phyloP scores from a whole-genome alignment of 768 basidiomycete genomes.

The Paxillus rubicundulus region DNA sequence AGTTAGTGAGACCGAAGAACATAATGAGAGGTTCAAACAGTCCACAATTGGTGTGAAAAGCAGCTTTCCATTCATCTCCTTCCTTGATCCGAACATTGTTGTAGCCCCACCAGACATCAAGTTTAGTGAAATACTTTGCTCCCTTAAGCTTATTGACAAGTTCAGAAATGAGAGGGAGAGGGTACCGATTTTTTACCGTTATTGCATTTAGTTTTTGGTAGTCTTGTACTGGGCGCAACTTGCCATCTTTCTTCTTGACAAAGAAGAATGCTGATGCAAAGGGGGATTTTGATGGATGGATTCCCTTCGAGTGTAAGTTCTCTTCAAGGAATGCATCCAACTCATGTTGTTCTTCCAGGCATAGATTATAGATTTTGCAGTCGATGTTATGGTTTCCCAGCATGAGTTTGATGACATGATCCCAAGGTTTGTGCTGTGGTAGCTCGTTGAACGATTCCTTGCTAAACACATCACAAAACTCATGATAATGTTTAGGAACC shows the following conservation, averaged over 20 bases:
- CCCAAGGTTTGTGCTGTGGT: no score
- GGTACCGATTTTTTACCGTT: slow-evolving; percentile 28
- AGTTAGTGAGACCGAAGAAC: slow-evolving; percentile 4
- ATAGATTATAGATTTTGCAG: no score
- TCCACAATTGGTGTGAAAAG: slow-evolving; percentile 15
- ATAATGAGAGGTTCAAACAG: background rate
- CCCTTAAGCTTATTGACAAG: slow-evolving; percentile 24
- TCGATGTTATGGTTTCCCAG: no score
- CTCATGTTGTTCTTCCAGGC: no score
- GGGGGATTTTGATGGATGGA: no score
- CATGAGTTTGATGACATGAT: no score
- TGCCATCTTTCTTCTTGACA: slow-evolving; percentile 37
- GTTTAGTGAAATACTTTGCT: slow-evolving; percentile 25
- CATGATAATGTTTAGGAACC: no score
- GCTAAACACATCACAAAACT: no score
- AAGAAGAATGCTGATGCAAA: no score
- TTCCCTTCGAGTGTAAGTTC: no score
- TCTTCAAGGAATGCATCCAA: no score
- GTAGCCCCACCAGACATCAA: slow-evolving; percentile 34
- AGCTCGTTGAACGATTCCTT: no score
- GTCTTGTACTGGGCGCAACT: slow-evolving; percentile 31
- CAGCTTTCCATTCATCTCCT: slow-evolving; percentile 34
- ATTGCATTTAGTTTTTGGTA: slow-evolving; percentile 28
- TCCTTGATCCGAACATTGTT: slow-evolving; percentile 30
- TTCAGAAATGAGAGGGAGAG: slow-evolving; percentile 22